These are phyloP conservation scores for Porogramme epimiltina DNA, from an alignment of 1,284 basidiomycete genomes.

Conservation along the genomic window DNA sequence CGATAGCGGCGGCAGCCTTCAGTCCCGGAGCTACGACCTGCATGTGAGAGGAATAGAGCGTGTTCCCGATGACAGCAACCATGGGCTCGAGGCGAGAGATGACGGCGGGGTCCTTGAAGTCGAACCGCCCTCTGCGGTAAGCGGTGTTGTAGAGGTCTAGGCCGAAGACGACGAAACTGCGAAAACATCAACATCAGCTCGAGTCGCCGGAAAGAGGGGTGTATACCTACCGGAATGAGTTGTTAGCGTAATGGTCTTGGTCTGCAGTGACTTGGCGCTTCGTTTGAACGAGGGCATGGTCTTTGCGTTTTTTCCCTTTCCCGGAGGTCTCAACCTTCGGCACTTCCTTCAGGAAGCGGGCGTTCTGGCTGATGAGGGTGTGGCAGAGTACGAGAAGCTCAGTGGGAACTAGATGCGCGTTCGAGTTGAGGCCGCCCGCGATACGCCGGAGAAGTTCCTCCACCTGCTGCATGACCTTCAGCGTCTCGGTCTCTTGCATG, in stretches of 20 bases:
- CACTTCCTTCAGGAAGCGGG: conserved; percentile 72
- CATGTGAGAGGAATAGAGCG: conserved; percentile 85
- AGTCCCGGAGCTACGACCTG: conserved; percentile 82
- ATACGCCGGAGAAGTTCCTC: conserved; percentile 90
- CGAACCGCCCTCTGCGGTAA: conserved; percentile 83
- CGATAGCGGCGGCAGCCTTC: conserved; percentile 81
- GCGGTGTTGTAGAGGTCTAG: conserved; percentile 92
- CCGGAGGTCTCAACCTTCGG: conserved; percentile 40
- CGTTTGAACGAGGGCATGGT: conserved; percentile 75
- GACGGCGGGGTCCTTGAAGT: conserved; percentile 75
- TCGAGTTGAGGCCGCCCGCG: conserved; percentile 85
- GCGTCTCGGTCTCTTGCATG: conserved; percentile 83
- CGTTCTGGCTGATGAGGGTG: conserved; percentile 90
- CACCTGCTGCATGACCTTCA: conserved; percentile 83
- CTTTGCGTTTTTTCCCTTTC: conserved; percentile 42
- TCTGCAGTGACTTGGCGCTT: conserved; percentile 66
- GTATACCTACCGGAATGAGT: conserved; percentile 70
- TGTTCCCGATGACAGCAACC: conserved; percentile 88
- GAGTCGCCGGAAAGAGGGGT: neutral
- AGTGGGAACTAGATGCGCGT: conserved; percentile 68
- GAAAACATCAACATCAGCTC: conserved; percentile 3
- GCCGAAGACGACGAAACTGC: conserved; percentile 90
- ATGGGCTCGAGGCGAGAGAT: conserved; percentile 86
- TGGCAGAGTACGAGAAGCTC: conserved; percentile 87
- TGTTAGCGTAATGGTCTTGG: conserved; percentile 77